Evolutionary conservation across 768 basidiomycete genomes (phyloP).

Genomic region (Pisolithus tinctorius): DNA sequence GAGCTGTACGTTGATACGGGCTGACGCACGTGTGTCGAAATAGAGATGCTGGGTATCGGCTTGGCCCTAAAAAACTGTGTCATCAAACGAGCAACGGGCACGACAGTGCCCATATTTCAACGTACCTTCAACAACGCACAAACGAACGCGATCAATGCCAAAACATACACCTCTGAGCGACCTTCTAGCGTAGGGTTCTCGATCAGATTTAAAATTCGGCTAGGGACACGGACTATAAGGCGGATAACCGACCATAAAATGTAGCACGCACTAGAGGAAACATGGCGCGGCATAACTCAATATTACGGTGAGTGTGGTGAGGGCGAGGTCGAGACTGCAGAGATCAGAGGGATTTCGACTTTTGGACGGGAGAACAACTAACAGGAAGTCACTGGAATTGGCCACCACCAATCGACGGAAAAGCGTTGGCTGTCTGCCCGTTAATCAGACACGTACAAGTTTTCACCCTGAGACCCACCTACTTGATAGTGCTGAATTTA

Average conservation of each 20-base stretch:
- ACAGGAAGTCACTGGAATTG: constrained; percentile 35
- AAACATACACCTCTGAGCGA: constrained; percentile 42
- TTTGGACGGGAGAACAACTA: background rate
- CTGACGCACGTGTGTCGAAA: constrained; percentile 38
- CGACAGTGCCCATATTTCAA: background rate
- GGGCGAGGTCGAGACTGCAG: constrained; percentile 29
- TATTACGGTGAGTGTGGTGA: constrained; percentile 37
- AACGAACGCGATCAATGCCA: constrained; percentile 40
- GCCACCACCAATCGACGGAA: constrained; percentile 30
- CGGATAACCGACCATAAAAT: background rate
- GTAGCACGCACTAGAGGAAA: constrained; percentile 35
- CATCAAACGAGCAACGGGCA: too few relatives aligned
- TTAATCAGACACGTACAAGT: background rate
- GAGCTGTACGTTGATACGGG: constrained; percentile 39
- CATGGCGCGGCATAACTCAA: constrained; percentile 47
- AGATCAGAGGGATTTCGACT: background rate
- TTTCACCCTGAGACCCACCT: background rate
- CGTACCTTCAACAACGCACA: constrained; percentile 34
- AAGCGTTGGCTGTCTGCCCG: constrained; percentile 15
- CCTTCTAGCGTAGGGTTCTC: constrained; percentile 26
- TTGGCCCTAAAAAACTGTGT: constrained; percentile 14
- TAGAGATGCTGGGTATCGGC: constrained; percentile 36
- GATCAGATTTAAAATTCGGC: constrained; percentile 32
- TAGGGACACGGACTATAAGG: background rate
- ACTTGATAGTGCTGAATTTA: constrained; percentile 32